phyloP scores from a whole-genome alignment of 768 basidiomycete genomes.

The Mycena olivaceomarginata region DNA sequence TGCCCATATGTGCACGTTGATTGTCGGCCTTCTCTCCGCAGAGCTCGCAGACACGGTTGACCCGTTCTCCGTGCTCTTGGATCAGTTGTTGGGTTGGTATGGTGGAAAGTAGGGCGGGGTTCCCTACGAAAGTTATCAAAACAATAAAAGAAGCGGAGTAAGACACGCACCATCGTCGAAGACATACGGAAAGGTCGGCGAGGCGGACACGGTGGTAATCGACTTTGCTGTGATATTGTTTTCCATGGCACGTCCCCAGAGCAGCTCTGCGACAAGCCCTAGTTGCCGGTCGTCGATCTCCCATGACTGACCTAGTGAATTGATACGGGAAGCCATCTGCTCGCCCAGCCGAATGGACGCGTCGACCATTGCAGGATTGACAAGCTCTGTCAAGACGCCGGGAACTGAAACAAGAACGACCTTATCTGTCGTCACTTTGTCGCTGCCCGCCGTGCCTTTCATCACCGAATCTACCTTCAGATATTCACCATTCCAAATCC shows the following conservation, averaged over 20 bases:
- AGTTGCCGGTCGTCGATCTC: conserved; percentile 24
- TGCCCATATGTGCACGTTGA: background rate
- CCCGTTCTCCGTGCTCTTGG: background rate
- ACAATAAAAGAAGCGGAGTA: background rate
- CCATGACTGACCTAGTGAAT: conserved; percentile 10
- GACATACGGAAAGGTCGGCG: background rate
- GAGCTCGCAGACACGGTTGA: background rate
- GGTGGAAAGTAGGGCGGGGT: background rate
- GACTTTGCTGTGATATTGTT: background rate
- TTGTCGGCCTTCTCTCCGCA: conserved; percentile 9
- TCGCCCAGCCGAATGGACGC: conserved; percentile 4
- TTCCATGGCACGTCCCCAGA: conserved; percentile 11
- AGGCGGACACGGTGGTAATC: background rate
- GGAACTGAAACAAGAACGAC: conserved; percentile 23
- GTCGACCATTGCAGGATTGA: conserved; percentile 28
- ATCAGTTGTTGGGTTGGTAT: background rate
- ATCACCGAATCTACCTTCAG: conserved; percentile 27
- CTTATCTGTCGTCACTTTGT: conserved; percentile 26
- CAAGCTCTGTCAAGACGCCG: conserved; percentile 13
- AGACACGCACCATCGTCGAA: background rate
- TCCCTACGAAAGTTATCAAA: background rate
- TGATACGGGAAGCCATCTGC: background rate
- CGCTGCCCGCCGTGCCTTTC: conserved; percentile 11
- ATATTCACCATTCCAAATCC: conserved; percentile 38
- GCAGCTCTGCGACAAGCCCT: background rate